These are phyloP conservation scores for Nakataea oryzae DNA, from an alignment of 2,329 filamentous ascomycete genomes.

Conservation along the genomic window DNA sequence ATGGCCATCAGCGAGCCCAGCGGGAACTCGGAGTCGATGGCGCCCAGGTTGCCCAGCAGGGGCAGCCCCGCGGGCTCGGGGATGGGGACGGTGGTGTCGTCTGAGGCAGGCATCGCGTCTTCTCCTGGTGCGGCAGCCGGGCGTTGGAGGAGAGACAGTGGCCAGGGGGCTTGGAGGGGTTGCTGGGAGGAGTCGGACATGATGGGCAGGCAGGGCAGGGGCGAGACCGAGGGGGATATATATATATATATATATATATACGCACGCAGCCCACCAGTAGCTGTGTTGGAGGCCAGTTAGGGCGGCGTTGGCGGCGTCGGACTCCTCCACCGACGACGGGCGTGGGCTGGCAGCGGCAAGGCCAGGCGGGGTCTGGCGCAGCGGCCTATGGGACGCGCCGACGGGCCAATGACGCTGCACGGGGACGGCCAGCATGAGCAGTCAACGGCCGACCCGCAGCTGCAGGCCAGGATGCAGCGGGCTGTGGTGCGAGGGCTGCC, in stretches of 20 bases:
- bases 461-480: not conserved
- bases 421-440: too few species aligned
- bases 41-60: constrained; percentile 53
- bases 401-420: not conserved
- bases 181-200: not conserved
- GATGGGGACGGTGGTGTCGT: constrained; percentile 24
- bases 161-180: not conserved
- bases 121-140: not conserved
- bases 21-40: constrained; percentile 35
- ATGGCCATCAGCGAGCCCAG: not conserved
- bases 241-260: not conserved
- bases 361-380: too few species aligned
- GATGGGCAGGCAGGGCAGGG: not conserved
- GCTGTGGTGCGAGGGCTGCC: not conserved
- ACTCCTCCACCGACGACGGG: not conserved
- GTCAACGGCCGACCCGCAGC: not conserved
- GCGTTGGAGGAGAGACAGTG: not conserved
- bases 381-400: not conserved
- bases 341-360: too few species aligned
- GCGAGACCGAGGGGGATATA: not conserved
- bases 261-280: not conserved
- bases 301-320: too few species aligned
- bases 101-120: not conserved
- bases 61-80: constrained; percentile 55
- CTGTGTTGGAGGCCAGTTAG: too few species aligned